Evolutionary conservation across 2,329 filamentous ascomycete genomes (phyloP).

Genomic region (Botryotinia convoluta): DNA sequence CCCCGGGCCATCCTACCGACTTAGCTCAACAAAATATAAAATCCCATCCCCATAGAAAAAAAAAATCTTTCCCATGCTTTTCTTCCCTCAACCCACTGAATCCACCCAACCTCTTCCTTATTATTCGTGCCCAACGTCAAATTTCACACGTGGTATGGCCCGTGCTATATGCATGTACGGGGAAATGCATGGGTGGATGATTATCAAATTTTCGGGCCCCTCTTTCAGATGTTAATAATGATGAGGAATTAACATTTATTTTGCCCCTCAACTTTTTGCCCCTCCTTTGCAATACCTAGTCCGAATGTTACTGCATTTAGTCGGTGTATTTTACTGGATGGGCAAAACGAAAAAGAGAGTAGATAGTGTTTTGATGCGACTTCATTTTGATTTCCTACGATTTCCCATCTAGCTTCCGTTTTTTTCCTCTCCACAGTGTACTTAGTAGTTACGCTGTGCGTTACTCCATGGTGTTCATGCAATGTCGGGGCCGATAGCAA

Average conservation of each 20-base stretch:
- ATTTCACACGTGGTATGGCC: conserved; percentile 1
- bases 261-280: background rate
- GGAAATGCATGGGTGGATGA: background rate
- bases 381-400: background rate
- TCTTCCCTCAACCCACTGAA: background rate
- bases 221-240: background rate
- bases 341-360: background rate
- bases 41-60: background rate
- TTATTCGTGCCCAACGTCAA: conserved; percentile 3
- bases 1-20: background rate
- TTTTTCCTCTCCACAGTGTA: background rate
- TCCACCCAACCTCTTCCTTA: background rate
- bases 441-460: background rate
- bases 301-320: background rate
- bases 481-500: background rate
- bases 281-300: background rate
- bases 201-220: background rate
- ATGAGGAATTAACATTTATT: background rate
- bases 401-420: background rate
- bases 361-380: background rate
- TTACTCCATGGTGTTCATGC: conserved; percentile 1
- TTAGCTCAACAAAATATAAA: background rate
- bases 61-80: background rate
- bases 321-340: background rate
- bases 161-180: conserved; percentile 7